Percentiles rank a stretch among this genome's conserved stretches.
phyloP scores from a whole-genome alignment of 2,329 filamentous ascomycete genomes.

The Phaeosphaeriaceae sp. region DNA sequence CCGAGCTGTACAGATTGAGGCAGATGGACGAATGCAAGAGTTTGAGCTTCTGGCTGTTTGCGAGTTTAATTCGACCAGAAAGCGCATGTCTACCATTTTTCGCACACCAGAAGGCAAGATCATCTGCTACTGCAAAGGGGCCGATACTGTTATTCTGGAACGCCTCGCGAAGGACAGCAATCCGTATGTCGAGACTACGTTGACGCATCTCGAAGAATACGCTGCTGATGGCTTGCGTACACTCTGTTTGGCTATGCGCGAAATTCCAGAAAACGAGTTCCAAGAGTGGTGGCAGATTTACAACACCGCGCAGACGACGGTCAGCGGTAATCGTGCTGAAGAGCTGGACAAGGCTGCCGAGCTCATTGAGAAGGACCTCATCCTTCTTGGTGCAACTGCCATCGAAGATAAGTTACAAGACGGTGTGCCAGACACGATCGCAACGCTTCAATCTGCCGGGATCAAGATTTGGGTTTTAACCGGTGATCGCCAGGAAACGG shows the following conservation, averaged over 20 bases:
- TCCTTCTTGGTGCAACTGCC: conserved; percentile 89
- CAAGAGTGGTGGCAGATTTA: conserved; percentile 86
- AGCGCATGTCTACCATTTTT: conserved; percentile 98
- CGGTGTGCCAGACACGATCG: conserved; percentile 96
- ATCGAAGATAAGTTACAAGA: conserved; percentile 98
- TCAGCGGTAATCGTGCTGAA: conserved; percentile 89
- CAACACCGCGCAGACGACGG: conserved; percentile 86
- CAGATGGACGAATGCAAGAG: conserved; percentile 73
- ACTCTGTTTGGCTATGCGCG: conserved; percentile 92
- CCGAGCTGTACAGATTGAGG: conserved; percentile 82
- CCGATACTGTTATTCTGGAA: conserved; percentile 96
- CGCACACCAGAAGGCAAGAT: conserved; percentile 96
- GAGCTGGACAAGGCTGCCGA: conserved; percentile 97
- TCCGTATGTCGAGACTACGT: conserved; percentile 84
- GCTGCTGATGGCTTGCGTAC: conserved; percentile 95
- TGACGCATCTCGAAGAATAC: conserved; percentile 97
- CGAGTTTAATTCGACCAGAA: conserved; percentile 97
- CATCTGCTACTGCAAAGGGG: conserved; percentile 92
- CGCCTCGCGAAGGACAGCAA: conserved; percentile 80
- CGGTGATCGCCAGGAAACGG: conserved; percentile 96
- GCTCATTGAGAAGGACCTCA: conserved; percentile 91
- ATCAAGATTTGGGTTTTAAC: conserved; percentile 99
- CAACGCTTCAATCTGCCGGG: conserved; percentile 92
- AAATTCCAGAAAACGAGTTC: conserved; percentile 88
- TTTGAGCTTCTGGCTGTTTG: conserved; percentile 96